Conservation (phyloP, 2,329 filamentous ascomycete genomes). For the Conoideocrella luteorostrata region DNA sequence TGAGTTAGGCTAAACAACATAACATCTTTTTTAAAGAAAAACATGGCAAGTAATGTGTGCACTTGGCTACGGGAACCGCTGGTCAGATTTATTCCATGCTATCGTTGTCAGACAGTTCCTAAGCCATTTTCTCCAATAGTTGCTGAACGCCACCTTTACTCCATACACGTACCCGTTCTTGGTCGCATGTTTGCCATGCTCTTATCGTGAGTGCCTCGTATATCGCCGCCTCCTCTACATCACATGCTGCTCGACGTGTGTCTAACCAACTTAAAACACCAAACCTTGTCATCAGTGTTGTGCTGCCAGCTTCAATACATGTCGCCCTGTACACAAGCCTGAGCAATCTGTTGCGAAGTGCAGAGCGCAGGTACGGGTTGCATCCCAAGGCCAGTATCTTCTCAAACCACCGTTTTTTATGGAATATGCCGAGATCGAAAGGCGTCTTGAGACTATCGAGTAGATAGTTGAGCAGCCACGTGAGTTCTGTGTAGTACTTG, state of each 20-base stretch:
- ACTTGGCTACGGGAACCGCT: no score
- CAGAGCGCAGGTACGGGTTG: conserved; percentile 56
- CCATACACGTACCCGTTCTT: conserved; percentile 60
- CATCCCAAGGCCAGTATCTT: conserved; percentile 63
- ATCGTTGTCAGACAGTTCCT: neutral
- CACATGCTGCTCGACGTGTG: conserved; percentile 45
- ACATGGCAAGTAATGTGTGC: no score
- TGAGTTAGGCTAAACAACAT: no score
- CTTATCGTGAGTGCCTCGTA: conserved; percentile 49
- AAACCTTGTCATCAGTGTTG: conserved; percentile 71
- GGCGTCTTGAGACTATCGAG: conserved; percentile 58
- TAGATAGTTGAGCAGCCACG: conserved; percentile 68
- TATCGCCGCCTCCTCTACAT: conserved; percentile 34
- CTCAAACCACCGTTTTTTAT: conserved; percentile 63
- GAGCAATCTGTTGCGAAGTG: conserved; percentile 53
- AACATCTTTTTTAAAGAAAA: no score
- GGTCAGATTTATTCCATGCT: no score
- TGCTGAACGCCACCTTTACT: conserved; percentile 44
- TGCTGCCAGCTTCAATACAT: conserved; percentile 64
- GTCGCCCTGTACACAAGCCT: conserved; percentile 62
- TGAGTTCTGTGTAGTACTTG: conserved; percentile 63
- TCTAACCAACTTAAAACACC: conserved; percentile 71
- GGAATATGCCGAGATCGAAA: conserved; percentile 55
- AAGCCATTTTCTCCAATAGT: conserved; percentile 12
- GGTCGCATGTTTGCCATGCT: conserved; percentile 60